These are phyloP conservation scores for Penicillium sp. DNA, from an alignment of 2,329 filamentous ascomycete genomes.

Conservation along the genomic window DNA sequence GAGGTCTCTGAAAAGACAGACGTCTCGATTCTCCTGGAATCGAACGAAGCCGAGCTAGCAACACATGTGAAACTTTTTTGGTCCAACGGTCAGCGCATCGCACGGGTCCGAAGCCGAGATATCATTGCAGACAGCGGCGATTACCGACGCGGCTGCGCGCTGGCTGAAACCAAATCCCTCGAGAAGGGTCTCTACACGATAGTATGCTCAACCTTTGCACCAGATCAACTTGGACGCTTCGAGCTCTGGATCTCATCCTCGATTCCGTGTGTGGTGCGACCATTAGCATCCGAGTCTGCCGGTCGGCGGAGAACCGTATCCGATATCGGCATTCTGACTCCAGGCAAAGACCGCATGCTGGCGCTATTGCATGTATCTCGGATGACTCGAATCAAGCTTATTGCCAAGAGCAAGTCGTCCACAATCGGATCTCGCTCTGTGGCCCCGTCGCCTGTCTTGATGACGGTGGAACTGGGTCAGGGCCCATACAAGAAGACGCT, in stretches of 20 bases:
- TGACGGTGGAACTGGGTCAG: conserved; percentile 72
- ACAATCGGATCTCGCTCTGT: conserved; percentile 42
- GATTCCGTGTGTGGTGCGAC: conserved; percentile 54
- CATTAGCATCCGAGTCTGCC: conserved; percentile 71
- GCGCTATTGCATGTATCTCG: conserved; percentile 54
- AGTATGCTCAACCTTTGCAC: conserved; percentile 87
- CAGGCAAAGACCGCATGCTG: conserved; percentile 56
- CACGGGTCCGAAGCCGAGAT: conserved; percentile 69
- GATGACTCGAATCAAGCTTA: conserved; percentile 64
- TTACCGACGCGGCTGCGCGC: conserved; percentile 77
- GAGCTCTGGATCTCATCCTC: conserved; percentile 72
- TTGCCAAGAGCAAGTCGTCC: conserved; percentile 52
- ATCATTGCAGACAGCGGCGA: conserved; percentile 83
- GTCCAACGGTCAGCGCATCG: conserved; percentile 71
- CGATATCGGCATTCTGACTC: conserved; percentile 52
- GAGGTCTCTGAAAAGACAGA: conserved; percentile 57
- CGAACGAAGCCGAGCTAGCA: conserved; percentile 65
- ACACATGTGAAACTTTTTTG: conserved; percentile 85
- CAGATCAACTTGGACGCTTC: conserved; percentile 74
- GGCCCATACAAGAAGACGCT: conserved; percentile 68
- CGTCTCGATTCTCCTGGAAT: conserved; percentile 74
- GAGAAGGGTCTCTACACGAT: conserved; percentile 79
- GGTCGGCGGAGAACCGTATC: conserved; percentile 65
- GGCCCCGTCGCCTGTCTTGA: conserved; percentile 59
- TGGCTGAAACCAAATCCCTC: conserved; percentile 64